Evolutionary conservation across 345 rosid genomes (phyloP).

Genomic region (Eucalyptus polyanthemos): DNA sequence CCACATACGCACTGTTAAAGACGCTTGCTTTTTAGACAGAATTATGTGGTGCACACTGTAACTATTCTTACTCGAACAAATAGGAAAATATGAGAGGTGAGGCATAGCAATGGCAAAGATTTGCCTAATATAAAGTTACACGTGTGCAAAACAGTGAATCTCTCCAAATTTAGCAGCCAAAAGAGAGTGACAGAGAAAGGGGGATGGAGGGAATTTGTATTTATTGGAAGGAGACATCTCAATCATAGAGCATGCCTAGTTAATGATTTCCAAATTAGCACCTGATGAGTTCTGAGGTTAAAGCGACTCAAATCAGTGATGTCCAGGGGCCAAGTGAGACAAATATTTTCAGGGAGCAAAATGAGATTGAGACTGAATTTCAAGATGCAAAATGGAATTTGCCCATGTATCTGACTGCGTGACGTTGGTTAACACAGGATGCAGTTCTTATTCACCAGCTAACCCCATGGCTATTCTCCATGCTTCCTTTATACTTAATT

Average conservation of each 20-base stretch:
- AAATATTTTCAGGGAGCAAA: not conserved
- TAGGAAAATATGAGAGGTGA: not conserved
- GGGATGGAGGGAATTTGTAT: not conserved
- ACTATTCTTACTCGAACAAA: not conserved
- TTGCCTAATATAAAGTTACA: not conserved
- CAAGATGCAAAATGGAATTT: not conserved
- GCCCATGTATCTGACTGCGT: not conserved
- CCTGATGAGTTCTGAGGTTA: not conserved
- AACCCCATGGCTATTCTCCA: not conserved
- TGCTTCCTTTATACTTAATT: not conserved
- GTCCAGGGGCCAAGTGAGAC: not conserved
- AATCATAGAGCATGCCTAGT: not conserved
- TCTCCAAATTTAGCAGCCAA: not conserved
- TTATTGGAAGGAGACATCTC: not conserved
- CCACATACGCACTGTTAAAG: not conserved
- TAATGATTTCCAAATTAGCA: not conserved
- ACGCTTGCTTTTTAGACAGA: not conserved
- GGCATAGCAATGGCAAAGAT: not conserved
- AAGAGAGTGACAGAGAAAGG: not conserved
- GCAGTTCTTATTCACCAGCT: not conserved
- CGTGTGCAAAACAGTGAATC: not conserved
- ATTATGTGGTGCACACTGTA: not conserved
- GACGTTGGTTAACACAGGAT: not conserved
- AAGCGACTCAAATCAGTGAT: not conserved
- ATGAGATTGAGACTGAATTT: not conserved